phyloP scores from a whole-genome alignment of 306 rosid genomes.

The Lathyrus sativus region DNA sequence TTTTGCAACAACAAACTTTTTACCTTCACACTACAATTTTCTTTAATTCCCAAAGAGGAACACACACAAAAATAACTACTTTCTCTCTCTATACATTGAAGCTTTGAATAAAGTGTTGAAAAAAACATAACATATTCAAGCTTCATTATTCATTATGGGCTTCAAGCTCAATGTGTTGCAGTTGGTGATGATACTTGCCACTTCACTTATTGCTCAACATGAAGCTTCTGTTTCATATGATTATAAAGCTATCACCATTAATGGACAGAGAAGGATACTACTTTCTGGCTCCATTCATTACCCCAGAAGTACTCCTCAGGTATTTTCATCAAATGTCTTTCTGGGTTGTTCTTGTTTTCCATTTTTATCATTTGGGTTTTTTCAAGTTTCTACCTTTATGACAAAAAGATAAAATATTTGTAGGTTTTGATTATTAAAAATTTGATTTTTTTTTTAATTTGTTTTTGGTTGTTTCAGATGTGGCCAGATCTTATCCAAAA shows the following conservation, averaged over 20 bases:
- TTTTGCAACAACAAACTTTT: constrained; percentile 24
- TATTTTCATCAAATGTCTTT: constrained; percentile 56
- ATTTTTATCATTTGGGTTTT: constrained; percentile 4
- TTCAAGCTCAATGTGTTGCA: constrained; percentile 60
- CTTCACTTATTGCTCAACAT: constrained; percentile 48
- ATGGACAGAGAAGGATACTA: constrained; percentile 87
- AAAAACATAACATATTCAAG: constrained; percentile 27
- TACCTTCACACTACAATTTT: not conserved
- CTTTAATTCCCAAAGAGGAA: not conserved
- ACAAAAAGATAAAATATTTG: not conserved
- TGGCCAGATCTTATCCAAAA: constrained; percentile 99
- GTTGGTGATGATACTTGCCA: constrained; percentile 43
- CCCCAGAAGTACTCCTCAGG: constrained; percentile 98
- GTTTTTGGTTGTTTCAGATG: constrained; percentile 58
- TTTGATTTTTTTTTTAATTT: constrained; percentile 5
- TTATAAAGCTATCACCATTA: constrained; percentile 72
- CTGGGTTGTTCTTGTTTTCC: constrained; percentile 26
- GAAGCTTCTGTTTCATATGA: constrained; percentile 88
- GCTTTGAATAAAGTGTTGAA: constrained; percentile 70
- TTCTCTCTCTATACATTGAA: constrained; percentile 40
- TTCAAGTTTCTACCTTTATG: constrained; percentile 31
- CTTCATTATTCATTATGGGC: constrained; percentile 43
- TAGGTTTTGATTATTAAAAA: not conserved
- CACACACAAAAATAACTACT: not conserved
- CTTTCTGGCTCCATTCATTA: constrained; percentile 98